Conservation (phyloP, 352 stramenopile genomes). For the Phytophthora brassicae region DNA sequence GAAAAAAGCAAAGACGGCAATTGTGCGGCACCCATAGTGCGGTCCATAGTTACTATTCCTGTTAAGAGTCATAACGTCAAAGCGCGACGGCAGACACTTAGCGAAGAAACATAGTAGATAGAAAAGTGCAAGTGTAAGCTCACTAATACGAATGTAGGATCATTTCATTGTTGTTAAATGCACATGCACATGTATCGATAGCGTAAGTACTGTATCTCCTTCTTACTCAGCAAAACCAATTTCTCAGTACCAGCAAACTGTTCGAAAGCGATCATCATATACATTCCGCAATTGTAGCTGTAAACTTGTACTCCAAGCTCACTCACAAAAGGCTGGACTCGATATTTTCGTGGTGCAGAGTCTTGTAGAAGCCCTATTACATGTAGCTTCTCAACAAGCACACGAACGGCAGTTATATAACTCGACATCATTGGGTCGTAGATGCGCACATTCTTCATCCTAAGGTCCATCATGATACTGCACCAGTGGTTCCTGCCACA, state of each 20-base stretch:
- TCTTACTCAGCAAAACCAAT: background rate
- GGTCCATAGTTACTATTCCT: too few relatives aligned
- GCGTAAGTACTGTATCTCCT: background rate
- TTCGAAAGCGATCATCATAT: background rate
- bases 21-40: too few relatives aligned
- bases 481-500: background rate
- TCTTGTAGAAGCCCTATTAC: background rate
- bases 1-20: too few relatives aligned
- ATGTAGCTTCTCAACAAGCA: background rate
- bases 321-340: background rate
- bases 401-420: background rate
- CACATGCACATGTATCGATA: background rate
- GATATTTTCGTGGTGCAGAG: background rate
- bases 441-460: background rate
- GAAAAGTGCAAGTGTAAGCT: too few relatives aligned
- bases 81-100: background rate
- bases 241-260: background rate
- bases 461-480: background rate
- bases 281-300: conserved; percentile 1
- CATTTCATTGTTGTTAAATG: background rate
- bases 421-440: background rate
- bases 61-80: too few relatives aligned
- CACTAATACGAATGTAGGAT: too few relatives aligned
- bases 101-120: too few relatives aligned
- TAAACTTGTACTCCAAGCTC: background rate